phyloP scores from a whole-genome alignment of 2,329 filamentous ascomycete species.

The Fusarium abutilonis region DNA sequence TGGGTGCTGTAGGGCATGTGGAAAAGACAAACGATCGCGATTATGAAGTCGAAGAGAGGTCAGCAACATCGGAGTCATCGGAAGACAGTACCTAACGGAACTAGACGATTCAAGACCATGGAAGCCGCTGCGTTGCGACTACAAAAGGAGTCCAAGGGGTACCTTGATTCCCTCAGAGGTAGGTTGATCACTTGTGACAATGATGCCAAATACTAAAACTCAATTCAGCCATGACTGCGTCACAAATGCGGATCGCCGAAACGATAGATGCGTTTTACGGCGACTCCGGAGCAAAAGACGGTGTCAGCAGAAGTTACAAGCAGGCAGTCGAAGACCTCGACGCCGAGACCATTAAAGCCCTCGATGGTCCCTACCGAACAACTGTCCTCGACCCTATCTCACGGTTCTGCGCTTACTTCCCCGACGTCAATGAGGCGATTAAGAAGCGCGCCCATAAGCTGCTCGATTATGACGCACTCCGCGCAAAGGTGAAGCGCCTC shows the following conservation, averaged over 20 bases:
- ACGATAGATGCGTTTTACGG: constrained; percentile 99
- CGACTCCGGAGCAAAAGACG: constrained; percentile 92
- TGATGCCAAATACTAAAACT: constrained; percentile 21
- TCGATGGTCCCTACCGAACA: constrained; percentile 93
- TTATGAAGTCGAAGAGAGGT: constrained; percentile 97
- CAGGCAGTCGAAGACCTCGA: constrained; percentile 98
- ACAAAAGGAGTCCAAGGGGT: constrained; percentile 98
- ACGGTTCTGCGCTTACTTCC: constrained; percentile 97
- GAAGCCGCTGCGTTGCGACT: constrained; percentile 90
- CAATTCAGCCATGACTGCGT: constrained; percentile 91
- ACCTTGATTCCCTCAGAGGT: constrained; percentile 94
- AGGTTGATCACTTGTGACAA: constrained; percentile 4
- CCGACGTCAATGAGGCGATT: constrained; percentile 98
- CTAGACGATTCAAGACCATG: constrained; percentile 94
- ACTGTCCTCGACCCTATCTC: constrained; percentile 96
- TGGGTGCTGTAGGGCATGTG: constrained; percentile 75
- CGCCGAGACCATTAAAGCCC: constrained; percentile 96
- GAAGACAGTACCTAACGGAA: constrained; percentile 35
- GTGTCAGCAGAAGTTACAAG: constrained; percentile 96
- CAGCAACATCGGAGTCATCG: constrained; percentile 29
- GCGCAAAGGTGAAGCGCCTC: constrained; percentile 95
- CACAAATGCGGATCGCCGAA: constrained; percentile 98
- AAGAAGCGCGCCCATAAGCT: constrained; percentile 99
- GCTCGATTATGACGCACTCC: constrained; percentile 95
- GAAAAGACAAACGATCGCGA: constrained; percentile 98